Conservation (phyloP, 768 basidiomycete genomes). For the Kwoniella mangroviensis region DNA sequence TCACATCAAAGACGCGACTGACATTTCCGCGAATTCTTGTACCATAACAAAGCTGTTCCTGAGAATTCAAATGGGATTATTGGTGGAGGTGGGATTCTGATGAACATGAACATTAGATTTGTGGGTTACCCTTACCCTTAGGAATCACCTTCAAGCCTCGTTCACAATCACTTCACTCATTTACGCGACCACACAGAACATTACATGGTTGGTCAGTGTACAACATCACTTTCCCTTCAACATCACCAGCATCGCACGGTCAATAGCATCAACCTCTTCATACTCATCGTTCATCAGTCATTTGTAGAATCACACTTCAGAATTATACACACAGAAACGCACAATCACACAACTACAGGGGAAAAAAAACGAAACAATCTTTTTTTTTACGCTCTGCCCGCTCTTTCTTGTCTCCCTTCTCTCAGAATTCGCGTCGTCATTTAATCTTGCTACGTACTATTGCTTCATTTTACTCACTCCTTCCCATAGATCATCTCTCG, state of each 20-base stretch:
- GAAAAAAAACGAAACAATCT: constrained; percentile 5
- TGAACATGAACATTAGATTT: constrained; percentile 4
- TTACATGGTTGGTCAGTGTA: not conserved
- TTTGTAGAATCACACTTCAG: not conserved
- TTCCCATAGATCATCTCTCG: not conserved
- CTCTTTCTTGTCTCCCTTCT: not conserved
- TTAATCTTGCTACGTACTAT: not conserved
- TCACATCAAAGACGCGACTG: constrained; percentile 23
- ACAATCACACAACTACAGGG: not conserved
- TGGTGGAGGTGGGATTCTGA: not conserved
- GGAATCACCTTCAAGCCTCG: constrained; percentile 8
- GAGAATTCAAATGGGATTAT: not conserved
- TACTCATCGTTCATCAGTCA: not conserved
- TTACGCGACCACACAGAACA: constrained; percentile 9
- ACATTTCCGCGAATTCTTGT: constrained; percentile 11
- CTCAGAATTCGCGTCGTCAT: constrained; percentile 1
- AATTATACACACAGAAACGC: not conserved
- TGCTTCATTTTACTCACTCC: not conserved
- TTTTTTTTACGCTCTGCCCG: not conserved
- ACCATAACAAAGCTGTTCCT: not conserved
- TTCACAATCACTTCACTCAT: not conserved
- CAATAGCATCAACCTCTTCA: not conserved
- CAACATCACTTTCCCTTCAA: constrained; percentile 16
- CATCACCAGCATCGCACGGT: not conserved
- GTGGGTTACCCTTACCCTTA: not conserved